These are phyloP conservation scores for Aquilaria sinensis DNA, from an alignment of 345 rosid genomes.

Conservation along the genomic window DNA sequence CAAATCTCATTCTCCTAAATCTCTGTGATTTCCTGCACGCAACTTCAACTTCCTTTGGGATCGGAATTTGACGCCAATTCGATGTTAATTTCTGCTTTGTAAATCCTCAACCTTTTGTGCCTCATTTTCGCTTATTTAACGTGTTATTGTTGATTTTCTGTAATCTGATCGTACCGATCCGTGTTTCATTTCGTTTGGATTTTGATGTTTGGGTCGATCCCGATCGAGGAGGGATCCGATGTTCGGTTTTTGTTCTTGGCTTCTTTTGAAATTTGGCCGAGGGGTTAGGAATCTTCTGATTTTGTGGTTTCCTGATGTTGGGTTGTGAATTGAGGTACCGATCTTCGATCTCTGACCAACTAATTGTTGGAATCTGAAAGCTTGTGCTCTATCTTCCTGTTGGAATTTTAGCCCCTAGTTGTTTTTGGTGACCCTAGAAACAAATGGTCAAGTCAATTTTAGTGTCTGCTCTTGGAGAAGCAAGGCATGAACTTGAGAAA, in stretches of 20 bases:
- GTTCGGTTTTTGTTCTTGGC: neutral
- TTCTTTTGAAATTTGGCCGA: constrained; percentile 7
- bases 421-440: neutral
- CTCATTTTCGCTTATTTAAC: neutral
- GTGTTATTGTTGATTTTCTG: constrained; percentile 1
- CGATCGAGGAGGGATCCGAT: neutral
- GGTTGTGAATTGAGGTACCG: neutral
- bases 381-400: neutral
- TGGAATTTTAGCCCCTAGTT: neutral
- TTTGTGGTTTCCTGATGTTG: neutral
- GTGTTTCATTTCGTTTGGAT: constrained; percentile 11
- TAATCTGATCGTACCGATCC: constrained; percentile 8
- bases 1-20: constrained; percentile 13
- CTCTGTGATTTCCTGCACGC: constrained; percentile 26
- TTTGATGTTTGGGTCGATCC: neutral
- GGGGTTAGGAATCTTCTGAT: neutral
- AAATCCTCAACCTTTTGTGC: constrained; percentile 22
- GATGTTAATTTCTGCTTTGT: constrained; percentile 24
- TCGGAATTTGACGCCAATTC: constrained; percentile 14
- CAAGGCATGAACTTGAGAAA: neutral
- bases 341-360: neutral
- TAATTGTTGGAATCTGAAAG: constrained; percentile 2
- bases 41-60: constrained; percentile 18
- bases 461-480: too few species aligned
- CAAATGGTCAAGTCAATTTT: neutral